Base-by-base conservation (phyloP, 192 early-diverging fungal species). In the Gryganskiella cystojenkinii region DNA sequence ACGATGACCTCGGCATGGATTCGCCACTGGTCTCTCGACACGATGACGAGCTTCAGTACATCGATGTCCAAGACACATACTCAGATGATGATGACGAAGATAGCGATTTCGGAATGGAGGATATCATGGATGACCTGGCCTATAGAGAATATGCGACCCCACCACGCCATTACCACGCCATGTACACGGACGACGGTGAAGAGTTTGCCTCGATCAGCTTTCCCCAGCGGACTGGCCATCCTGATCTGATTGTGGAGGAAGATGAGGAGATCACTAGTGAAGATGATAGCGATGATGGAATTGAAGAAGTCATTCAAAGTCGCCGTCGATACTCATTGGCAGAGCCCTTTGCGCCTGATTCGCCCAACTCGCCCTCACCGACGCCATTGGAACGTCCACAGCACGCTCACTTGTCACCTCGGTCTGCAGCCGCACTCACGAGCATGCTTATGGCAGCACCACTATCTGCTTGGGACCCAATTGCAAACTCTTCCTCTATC, bases 361-460 rank as follows among this genome's bases (percentile, higher is more conserved):
- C 50, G 6, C 61, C 60, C 13, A 37, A 61, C 7, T 49, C 74
- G 10, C 54, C 61, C 11, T 63, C 61, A 4, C 40, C 51, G 0
- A 63, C 64, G 0, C 22, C 40, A 19, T 11, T 76, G 7, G 72
- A 76, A 31, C 72, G 47, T 22, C 72, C 72, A 17, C 72, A 44
- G 30, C 64, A 76, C 35, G 72, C 72, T 25, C 64, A 54, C 13
- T 56, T 76, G 11, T 76, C 72, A 7, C 72, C 72, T 2, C 64
- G 54, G 14, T 67, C 72, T 3, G 72, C 72, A 8, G 72, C 72
- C 25, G 64, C 65, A 9, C 61, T 69, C n/a, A 64, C 56, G 1
- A 30, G 4, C n/a, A 57, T 69, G 54, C 49, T 64, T 28, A 46
- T 54, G 3, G 24, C 30, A 13, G 31, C 37, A 25, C 53, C 54